Percentiles rank a stretch among this genome's conserved stretches.
Evolutionary conservation across 2,329 filamentous ascomycete genomes (phyloP).

Genomic region (Fusarium duplospermum): DNA sequence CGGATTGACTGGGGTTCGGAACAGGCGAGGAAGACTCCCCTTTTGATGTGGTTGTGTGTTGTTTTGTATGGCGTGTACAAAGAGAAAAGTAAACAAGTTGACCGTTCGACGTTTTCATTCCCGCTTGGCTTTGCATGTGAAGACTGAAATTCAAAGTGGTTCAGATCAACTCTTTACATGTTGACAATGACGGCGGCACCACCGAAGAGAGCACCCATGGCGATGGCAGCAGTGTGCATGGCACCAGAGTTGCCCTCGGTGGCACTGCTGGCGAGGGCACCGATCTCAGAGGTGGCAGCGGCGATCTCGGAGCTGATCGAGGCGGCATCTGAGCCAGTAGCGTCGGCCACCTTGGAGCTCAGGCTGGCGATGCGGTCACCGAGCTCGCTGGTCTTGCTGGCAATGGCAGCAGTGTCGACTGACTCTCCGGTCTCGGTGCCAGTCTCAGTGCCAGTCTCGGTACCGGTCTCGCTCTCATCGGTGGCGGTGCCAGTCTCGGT

Average conservation of each 20-base stretch:
- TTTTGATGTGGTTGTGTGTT: neutral
- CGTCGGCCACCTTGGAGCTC: conserved; percentile 43
- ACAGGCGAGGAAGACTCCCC: neutral
- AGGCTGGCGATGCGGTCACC: conserved; percentile 35
- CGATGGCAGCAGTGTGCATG: conserved; percentile 56
- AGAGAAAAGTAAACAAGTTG: neutral
- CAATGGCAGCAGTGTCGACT: conserved; percentile 22
- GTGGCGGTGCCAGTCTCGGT: conserved; percentile 34
- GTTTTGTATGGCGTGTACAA: neutral
- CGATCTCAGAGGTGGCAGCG: conserved; percentile 29
- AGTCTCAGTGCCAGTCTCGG: conserved; percentile 19
- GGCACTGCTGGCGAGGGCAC: conserved; percentile 24
- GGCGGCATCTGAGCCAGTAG: conserved; percentile 33
- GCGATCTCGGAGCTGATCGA: conserved; percentile 31
- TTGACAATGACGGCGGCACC: conserved; percentile 59
- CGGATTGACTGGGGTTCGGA: neutral
- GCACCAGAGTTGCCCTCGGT: conserved; percentile 46
- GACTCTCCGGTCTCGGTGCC: neutral
- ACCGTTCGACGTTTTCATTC: conserved; percentile 1
- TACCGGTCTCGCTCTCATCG: conserved; percentile 28
- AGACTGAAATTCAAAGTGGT: conserved; percentile 6
- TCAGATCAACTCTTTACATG: conserved; percentile 49
- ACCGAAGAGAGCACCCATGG: conserved; percentile 59
- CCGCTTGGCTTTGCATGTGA: conserved; percentile 14
- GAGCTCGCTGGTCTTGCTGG: conserved; percentile 23